phyloP scores from a whole-genome alignment of 139 green algal genomes.

The Closterium sp. region DNA sequence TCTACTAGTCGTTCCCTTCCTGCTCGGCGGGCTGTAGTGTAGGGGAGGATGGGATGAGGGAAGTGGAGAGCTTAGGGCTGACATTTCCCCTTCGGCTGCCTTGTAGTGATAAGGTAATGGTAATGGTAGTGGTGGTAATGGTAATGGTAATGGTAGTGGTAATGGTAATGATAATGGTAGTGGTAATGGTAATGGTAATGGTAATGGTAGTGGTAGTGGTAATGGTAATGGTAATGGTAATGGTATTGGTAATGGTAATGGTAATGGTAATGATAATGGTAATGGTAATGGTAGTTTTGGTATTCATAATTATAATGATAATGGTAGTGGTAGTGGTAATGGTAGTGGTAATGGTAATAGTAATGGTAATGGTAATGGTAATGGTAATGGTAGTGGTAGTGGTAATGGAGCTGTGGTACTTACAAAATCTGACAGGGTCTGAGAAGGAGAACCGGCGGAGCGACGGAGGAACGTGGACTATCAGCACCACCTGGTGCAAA shows the following conservation, averaged over 20 bases:
- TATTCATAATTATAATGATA: background rate
- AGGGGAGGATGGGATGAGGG: too few relatives aligned
- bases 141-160: background rate
- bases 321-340: constrained; percentile 14
- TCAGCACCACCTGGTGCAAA: background rate
- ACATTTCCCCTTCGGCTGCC: too few relatives aligned
- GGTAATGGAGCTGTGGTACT: background rate
- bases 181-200: background rate
- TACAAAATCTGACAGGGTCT: background rate
- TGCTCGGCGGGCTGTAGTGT: too few relatives aligned
- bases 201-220: background rate
- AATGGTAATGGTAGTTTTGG: background rate
- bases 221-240: constrained; percentile 5
- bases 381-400: background rate
- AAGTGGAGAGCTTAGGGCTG: too few relatives aligned
- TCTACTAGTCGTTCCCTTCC: too few relatives aligned
- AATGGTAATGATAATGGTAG: background rate
- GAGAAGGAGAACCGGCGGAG: background rate
- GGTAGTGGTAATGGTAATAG: background rate
- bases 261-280: background rate
- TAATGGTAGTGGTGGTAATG: too few relatives aligned
- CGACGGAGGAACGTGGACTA: background rate
- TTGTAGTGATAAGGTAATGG: too few relatives aligned
- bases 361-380: background rate
- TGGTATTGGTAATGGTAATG: background rate